Conservation (phyloP, 768 basidiomycete species). For the Amanita thiersii region DNA sequence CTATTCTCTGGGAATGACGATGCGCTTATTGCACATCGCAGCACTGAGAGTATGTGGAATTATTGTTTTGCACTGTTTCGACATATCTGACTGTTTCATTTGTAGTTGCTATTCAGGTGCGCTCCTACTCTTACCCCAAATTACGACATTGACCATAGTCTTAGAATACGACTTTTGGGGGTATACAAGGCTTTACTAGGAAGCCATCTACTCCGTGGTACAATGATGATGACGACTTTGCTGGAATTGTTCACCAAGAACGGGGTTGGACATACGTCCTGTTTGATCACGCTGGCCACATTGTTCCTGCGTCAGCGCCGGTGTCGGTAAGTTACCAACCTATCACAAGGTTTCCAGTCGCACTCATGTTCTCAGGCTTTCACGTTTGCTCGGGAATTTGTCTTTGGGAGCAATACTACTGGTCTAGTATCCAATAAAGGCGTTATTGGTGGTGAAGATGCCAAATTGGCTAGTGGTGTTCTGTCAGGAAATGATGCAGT, state of each 20-base stretch:
- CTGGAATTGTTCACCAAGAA: slow-evolving; percentile 70
- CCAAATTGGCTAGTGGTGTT: slow-evolving; percentile 33
- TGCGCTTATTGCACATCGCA: slow-evolving; percentile 51
- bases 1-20: slow-evolving; percentile 68
- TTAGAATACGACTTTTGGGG: slow-evolving; percentile 75
- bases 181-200: slow-evolving; percentile 65
- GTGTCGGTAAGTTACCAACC: slow-evolving; percentile 22
- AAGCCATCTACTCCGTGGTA: slow-evolving; percentile 63
- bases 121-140: not conserved
- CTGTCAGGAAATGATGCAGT: slow-evolving; percentile 52
- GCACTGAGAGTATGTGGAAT: slow-evolving; percentile 45
- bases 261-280: slow-evolving; percentile 53
- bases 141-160: slow-evolving; percentile 6
- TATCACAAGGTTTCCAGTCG: too few species aligned
- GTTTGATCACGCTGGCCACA: slow-evolving; percentile 33
- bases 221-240: slow-evolving; percentile 48
- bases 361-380: slow-evolving; percentile 35
- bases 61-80: not conserved
- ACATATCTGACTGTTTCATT: slow-evolving; percentile 8
- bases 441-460: slow-evolving; percentile 42
- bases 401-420: slow-evolving; percentile 53
- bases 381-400: slow-evolving; percentile 56
- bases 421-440: slow-evolving; percentile 41
- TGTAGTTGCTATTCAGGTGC: slow-evolving; percentile 51
- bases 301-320: slow-evolving; percentile 28